Conservation (phyloP, 129 eudicot species). For the Pulicaria dysenterica region DNA sequence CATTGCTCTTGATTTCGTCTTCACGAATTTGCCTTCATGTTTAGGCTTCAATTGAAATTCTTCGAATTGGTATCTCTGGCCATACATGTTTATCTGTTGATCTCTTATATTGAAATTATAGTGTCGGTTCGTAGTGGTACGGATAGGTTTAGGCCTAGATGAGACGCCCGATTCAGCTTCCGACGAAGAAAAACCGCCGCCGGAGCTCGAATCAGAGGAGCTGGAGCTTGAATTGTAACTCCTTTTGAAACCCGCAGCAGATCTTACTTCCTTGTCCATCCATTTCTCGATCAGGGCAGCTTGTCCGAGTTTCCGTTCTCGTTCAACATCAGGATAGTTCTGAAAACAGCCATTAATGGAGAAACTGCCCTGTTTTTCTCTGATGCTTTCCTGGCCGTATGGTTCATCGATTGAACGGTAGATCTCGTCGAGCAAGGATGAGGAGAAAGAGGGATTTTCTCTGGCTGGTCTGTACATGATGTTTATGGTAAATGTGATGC, state of each 20-base stretch:
- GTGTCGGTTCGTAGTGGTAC: conserved; percentile 42
- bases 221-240: conserved; percentile 55
- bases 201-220: conserved; percentile 73
- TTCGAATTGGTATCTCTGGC: conserved; percentile 21
- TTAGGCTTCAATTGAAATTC: conserved; percentile 42
- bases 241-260: conserved; percentile 31
- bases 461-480: conserved; percentile 30
- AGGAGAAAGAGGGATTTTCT: conserved; percentile 73
- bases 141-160: conserved; percentile 59
- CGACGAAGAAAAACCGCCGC: conserved; percentile 62
- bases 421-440: conserved; percentile 76
- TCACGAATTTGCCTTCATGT: conserved; percentile 58
- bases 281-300: conserved; percentile 49
- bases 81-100: conserved; percentile 16
- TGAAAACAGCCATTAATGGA: not conserved
- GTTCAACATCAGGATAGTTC: conserved; percentile 11
- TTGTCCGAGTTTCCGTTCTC: not conserved
- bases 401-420: conserved; percentile 76
- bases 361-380: conserved; percentile 29
- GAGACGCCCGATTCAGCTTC: conserved; percentile 53
- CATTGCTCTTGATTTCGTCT: conserved; percentile 66
- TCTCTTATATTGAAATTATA: conserved; percentile 23
- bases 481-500: conserved; percentile 15
- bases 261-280: conserved; percentile 55
- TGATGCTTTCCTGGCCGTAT: conserved; percentile 30